Percentiles rank a stretch among this genome's conserved stretches.
These are phyloP conservation scores for Russula abietina DNA, from an alignment of 768 basidiomycete species.

Conservation along the genomic window DNA sequence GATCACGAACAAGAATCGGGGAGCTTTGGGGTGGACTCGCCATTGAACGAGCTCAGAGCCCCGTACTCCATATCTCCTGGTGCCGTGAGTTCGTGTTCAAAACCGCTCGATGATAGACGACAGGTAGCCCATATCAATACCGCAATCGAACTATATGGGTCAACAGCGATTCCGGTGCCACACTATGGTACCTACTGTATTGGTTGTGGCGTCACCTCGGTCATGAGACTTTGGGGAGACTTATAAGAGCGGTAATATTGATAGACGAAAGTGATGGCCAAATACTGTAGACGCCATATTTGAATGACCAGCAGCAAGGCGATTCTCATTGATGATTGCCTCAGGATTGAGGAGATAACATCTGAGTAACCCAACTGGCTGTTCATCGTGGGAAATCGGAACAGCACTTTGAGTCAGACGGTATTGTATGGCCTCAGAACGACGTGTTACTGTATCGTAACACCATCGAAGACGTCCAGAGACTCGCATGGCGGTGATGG, in stretches of 20 bases:
- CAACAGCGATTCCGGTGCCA: background rate
- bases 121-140: background rate
- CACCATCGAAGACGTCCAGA: too few relatives aligned
- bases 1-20: background rate
- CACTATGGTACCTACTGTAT: background rate
- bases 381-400: too few relatives aligned
- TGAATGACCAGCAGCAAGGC: background rate
- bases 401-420: too few relatives aligned
- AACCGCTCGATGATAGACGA: background rate
- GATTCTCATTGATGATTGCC: background rate
- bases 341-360: background rate
- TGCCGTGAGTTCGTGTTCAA: background rate
- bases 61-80: background rate
- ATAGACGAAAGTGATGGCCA: background rate
- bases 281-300: too few relatives aligned
- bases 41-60: slow-evolving; percentile 1
- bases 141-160: background rate
- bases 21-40: background rate
- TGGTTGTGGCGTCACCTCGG: background rate
- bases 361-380: background rate
- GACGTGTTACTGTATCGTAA: too few relatives aligned
- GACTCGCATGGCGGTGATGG: too few relatives aligned
- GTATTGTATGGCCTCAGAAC: too few relatives aligned
- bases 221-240: background rate
- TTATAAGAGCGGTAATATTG: background rate